Conservation (phyloP, 805 yeast species). For the Wickerhamiella qilinensis region DNA sequence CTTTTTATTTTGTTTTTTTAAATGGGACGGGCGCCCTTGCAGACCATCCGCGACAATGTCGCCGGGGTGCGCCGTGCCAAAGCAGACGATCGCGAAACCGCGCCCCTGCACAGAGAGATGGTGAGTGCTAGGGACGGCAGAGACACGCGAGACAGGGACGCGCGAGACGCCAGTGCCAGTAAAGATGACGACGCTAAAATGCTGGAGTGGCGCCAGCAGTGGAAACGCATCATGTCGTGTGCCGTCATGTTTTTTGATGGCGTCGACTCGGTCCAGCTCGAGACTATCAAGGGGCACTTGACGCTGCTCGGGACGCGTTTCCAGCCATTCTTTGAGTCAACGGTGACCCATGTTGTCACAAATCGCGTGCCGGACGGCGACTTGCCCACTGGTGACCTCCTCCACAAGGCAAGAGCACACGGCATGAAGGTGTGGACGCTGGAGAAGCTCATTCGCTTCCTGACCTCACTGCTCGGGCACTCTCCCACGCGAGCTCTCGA, state of each 20-base stretch:
- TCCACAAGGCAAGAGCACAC: constrained; percentile 41
- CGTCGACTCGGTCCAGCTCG: constrained; percentile 20
- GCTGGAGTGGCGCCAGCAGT: constrained; percentile 40
- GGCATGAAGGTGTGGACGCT: constrained; percentile 75
- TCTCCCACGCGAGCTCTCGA: constrained; percentile 1
- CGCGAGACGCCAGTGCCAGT: no score
- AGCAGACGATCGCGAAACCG: not conserved
- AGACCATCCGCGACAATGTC: not conserved
- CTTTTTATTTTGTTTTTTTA: no score
- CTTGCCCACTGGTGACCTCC: constrained; percentile 40
- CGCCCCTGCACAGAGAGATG: no score
- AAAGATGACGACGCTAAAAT: no score
- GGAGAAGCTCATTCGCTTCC: constrained; percentile 69
- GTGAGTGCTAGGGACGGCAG: no score
- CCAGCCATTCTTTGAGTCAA: constrained; percentile 40
- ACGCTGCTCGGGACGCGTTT: constrained; percentile 26
- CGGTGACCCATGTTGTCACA: constrained; percentile 65
- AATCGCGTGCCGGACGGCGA: constrained; percentile 33
- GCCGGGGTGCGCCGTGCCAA: not conserved
- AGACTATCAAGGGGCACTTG: constrained; percentile 16
- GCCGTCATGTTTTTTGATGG: constrained; percentile 48
- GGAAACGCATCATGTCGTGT: constrained; percentile 45
- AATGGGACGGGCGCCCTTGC: not conserved
- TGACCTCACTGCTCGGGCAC: constrained; percentile 23
- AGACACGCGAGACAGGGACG: no score